Percentiles rank a stretch among this genome's conserved stretches.
These are phyloP conservation scores for Silene latifolia DNA, from an alignment of 148 eudicot species.

Conservation along the genomic window DNA sequence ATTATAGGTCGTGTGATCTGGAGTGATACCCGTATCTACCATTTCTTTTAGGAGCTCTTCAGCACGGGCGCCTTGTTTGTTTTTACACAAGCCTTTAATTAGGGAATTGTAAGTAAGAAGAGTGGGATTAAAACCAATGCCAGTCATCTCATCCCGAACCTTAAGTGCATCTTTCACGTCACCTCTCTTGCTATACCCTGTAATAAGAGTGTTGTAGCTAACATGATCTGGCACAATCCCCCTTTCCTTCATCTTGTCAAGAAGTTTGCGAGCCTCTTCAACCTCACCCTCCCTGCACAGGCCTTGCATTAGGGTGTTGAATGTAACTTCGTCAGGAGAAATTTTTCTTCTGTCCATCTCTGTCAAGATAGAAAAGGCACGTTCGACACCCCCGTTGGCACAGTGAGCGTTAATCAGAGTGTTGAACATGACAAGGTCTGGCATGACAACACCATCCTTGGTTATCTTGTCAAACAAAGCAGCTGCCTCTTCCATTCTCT, in stretches of 20 bases:
- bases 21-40: slow-evolving; percentile 58
- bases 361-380: slow-evolving; percentile 41
- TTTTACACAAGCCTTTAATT: slow-evolving; percentile 67
- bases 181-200: slow-evolving; percentile 74
- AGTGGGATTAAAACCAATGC: slow-evolving; percentile 63
- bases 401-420: slow-evolving; percentile 70
- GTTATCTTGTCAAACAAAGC: slow-evolving; percentile 45
- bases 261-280: slow-evolving; percentile 58
- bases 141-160: slow-evolving; percentile 65
- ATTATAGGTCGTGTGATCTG: slow-evolving; percentile 57
- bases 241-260: slow-evolving; percentile 62
- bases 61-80: slow-evolving; percentile 49
- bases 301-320: slow-evolving; percentile 72
- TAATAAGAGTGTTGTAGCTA: slow-evolving; percentile 64
- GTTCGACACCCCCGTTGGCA: slow-evolving; percentile 43
- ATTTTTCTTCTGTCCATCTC: slow-evolving; percentile 55
- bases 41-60: slow-evolving; percentile 65
- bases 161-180: slow-evolving; percentile 61
- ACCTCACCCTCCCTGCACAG: slow-evolving; percentile 56
- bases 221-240: slow-evolving; percentile 69
- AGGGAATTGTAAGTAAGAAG: slow-evolving; percentile 72
- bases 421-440: slow-evolving; percentile 70
- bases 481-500: slow-evolving; percentile 63
- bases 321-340: slow-evolving; percentile 69
- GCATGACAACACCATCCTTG: slow-evolving; percentile 39